Evolutionary conservation across 2,329 filamentous ascomycete species (phyloP), one percentile per base, ranked within the genome.

Genomic region (Cephalotrichum gorgonifer): DNA sequence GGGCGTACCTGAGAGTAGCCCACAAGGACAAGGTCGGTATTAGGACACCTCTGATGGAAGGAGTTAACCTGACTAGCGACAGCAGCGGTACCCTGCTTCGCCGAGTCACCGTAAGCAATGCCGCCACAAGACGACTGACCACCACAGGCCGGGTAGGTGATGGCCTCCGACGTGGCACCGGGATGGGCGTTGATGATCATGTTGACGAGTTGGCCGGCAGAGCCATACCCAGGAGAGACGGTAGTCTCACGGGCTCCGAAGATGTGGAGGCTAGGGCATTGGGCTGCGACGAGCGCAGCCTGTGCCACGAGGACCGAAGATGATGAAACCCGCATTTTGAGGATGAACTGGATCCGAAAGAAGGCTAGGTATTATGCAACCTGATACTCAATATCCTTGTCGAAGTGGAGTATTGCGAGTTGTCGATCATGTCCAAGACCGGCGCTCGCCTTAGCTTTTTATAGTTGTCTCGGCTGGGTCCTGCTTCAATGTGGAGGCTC

Each of bases 91-190:
- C 81, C 81, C 50, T 77, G 70, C 4, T 66, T 59, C 1, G 75
- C 78, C 7, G 79, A 84, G 55, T 71, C 72, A 2, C 72, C 76
- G 55, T 85, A 86, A 4, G 38, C 35, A 22, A 49, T 11, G 4
- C 47, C 47, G 20, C 47, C 47, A 22, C 47, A 49, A 11, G 38
- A 35, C 1, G 68, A 57, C 55, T 79, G 73, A 5, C 81, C 81
- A 50, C 81, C 81, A 39, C 79, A 83, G 2, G 82, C 82, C 33
- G 83, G 76, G 55, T 81, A 80, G 35, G 52, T 58, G 53, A 81
- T 78, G 17, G 76, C 72, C 53, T 79, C 76, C 1, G 75, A 64
- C 0, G 74, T 78, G 1, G 75, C 62, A 1, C 74, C 76, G 0
- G 73, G 56, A 53, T 76, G 72, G 3, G 72, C 67, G 28, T 58